phyloP scores from a whole-genome alignment of 768 basidiomycete genomes.

The Gautieria morchelliformis region DNA sequence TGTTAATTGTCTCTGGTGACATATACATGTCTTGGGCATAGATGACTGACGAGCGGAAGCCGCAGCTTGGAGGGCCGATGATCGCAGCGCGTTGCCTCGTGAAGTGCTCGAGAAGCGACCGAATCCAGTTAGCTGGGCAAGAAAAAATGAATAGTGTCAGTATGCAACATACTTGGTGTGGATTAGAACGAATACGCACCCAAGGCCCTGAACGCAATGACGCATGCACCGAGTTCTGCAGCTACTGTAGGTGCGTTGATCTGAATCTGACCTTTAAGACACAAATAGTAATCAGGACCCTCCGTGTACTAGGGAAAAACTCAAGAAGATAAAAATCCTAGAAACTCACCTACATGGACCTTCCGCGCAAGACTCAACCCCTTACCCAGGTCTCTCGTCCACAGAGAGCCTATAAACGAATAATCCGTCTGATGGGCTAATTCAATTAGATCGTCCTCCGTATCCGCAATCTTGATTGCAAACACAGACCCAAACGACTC shows the following conservation, averaged over 20 bases:
- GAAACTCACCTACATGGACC: slow-evolving; percentile 34
- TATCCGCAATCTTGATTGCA: slow-evolving; percentile 35
- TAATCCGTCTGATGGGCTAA: slow-evolving; percentile 47
- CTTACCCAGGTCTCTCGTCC: slow-evolving; percentile 36
- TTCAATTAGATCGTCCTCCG: slow-evolving; percentile 42
- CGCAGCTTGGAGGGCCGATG: slow-evolving; percentile 21
- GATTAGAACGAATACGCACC: slow-evolving; percentile 25
- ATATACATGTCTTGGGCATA: no score
- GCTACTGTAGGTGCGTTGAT: slow-evolving; percentile 49
- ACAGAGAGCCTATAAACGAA: slow-evolving; percentile 41
- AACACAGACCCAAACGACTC: slow-evolving; percentile 57
- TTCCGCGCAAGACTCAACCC: slow-evolving; percentile 32
- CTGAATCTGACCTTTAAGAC: slow-evolving; percentile 35
- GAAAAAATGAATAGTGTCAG: no score
- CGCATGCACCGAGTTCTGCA: slow-evolving; percentile 28
- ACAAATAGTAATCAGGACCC: not conserved
- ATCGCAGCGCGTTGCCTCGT: slow-evolving; percentile 36
- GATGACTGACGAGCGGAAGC: not conserved
- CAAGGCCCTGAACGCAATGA: slow-evolving; percentile 35
- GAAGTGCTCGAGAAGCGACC: slow-evolving; percentile 44
- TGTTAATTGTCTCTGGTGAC: no score
- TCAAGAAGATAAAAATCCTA: not conserved
- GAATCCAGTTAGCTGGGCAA: slow-evolving; percentile 30
- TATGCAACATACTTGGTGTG: not conserved
- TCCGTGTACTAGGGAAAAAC: not conserved